phyloP scores from a whole-genome alignment of 768 basidiomycete species.

The Tulasnella sp. region DNA sequence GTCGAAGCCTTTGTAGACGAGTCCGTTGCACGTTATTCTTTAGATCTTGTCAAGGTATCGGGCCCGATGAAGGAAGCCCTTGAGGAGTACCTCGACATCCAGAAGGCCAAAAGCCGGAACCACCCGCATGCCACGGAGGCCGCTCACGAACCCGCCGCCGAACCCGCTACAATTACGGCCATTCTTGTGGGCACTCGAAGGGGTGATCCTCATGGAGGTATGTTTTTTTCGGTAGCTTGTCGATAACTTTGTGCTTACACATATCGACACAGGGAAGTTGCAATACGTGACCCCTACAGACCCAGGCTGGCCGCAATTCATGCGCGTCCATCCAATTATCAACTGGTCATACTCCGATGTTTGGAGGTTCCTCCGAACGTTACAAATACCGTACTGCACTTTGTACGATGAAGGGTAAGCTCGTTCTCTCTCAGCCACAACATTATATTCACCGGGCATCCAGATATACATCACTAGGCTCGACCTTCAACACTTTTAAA shows the following conservation, averaged over 20 bases:
- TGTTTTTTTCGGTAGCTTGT: slow-evolving; percentile 23
- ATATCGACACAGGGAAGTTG: slow-evolving; percentile 44
- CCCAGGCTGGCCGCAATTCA: slow-evolving; percentile 75
- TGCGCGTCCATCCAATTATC: slow-evolving; percentile 89
- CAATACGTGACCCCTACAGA: slow-evolving; percentile 71
- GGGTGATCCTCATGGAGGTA: slow-evolving; percentile 89
- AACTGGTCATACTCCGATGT: slow-evolving; percentile 87
- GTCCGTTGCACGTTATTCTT: slow-evolving; percentile 47
- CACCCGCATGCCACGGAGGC: neutral
- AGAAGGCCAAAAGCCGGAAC: slow-evolving; percentile 16
- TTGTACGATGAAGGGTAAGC: slow-evolving; percentile 85
- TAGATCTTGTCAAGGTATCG: slow-evolving; percentile 58
- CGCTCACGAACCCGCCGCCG: neutral
- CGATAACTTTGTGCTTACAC: neutral
- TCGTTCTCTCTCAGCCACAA: neutral
- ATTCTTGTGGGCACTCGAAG: slow-evolving; percentile 83
- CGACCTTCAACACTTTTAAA: slow-evolving; percentile 85
- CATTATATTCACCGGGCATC: neutral
- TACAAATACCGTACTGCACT: slow-evolving; percentile 73
- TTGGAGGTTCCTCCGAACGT: slow-evolving; percentile 68
- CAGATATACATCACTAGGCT: slow-evolving; percentile 96
- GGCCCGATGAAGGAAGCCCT: slow-evolving; percentile 64
- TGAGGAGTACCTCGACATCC: slow-evolving; percentile 45
- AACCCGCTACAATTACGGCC: slow-evolving; percentile 48
- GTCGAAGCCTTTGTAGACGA: slow-evolving; percentile 75